Percentiles rank a stretch among this genome's conserved stretches.
Evolutionary conservation across 164 flowering plant species (phyloP).

Genomic region (Warburgia ugandensis): DNA sequence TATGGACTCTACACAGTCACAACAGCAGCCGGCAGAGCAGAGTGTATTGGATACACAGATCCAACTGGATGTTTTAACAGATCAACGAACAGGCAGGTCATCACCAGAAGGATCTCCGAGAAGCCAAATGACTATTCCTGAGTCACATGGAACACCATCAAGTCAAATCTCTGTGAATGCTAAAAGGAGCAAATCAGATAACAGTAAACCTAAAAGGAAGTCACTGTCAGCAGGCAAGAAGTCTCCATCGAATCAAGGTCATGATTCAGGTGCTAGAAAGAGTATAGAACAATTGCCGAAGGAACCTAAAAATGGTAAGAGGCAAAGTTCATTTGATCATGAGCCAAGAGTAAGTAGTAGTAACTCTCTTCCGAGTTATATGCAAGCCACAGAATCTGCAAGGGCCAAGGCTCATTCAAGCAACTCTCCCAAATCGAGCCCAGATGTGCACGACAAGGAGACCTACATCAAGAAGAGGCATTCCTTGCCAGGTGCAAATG

Average conservation of each 20-base stretch:
- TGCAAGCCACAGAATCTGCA: conserved; percentile 98
- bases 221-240: conserved; percentile 36
- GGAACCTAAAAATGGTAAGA: conserved; percentile 56
- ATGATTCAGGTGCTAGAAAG: conserved; percentile 47
- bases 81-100: conserved; percentile 23
- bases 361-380: conserved; percentile 70
- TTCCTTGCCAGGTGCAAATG: conserved; percentile 65
- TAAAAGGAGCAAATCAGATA: conserved; percentile 35
- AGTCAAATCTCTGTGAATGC: conserved; percentile 57
- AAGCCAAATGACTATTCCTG: conserved; percentile 50
- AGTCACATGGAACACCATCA: conserved; percentile 75
- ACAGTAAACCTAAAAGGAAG: conserved; percentile 34
- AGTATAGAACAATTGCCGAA: conserved; percentile 41
- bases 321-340: conserved; percentile 65
- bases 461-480: conserved; percentile 60
- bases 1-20: conserved; percentile 13
- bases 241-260: conserved; percentile 35
- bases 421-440: conserved; percentile 80
- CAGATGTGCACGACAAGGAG: conserved; percentile 75
- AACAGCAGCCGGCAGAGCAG: conserved; percentile 23
- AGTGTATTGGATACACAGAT: conserved; percentile 23
- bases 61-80: conserved; percentile 22
- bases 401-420: conserved; percentile 64
- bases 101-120: conserved; percentile 70
- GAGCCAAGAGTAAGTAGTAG: conserved; percentile 64